Evolutionary conservation across 352 stramenopile species (phyloP).

Genomic region (Phytopythium oedochilum): DNA sequence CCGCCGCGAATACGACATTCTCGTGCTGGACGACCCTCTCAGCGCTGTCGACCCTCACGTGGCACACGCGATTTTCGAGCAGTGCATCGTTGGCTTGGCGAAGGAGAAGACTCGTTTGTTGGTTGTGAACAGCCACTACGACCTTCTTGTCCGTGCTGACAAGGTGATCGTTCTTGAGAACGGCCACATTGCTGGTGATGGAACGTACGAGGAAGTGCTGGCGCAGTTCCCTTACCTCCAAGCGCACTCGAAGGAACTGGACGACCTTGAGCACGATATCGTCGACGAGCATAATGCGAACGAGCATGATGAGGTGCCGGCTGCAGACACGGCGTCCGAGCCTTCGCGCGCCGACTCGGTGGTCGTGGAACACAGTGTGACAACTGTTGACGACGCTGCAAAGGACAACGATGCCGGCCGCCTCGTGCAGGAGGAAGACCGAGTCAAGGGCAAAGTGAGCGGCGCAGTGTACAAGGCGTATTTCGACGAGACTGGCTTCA

Average conservation of each 20-base stretch:
- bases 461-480: slow-evolving; percentile 15
- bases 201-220: slow-evolving; percentile 61
- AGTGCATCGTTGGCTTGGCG: slow-evolving; percentile 66
- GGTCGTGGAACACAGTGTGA: background rate
- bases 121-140: slow-evolving; percentile 90
- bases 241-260: slow-evolving; percentile 1
- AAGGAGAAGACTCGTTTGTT: slow-evolving; percentile 72
- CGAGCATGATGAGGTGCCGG: background rate
- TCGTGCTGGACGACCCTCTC: slow-evolving; percentile 92
- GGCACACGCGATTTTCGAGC: slow-evolving; percentile 85
- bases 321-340: background rate
- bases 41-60: slow-evolving; percentile 93
- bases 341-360: background rate
- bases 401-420: background rate
- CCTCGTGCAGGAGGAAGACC: slow-evolving; percentile 28
- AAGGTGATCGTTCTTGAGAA: slow-evolving; percentile 52
- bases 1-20: slow-evolving; percentile 71
- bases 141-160: slow-evolving; percentile 59
- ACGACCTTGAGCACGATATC: background rate
- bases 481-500: slow-evolving; percentile 22
- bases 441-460: slow-evolving; percentile 9
- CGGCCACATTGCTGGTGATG: slow-evolving; percentile 66
- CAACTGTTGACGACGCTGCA: background rate
- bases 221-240: slow-evolving; percentile 16
- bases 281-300: background rate